Base-by-base conservation (phyloP, 2,329 filamentous ascomycete genomes). In the Cryphonectria japonica region DNA sequence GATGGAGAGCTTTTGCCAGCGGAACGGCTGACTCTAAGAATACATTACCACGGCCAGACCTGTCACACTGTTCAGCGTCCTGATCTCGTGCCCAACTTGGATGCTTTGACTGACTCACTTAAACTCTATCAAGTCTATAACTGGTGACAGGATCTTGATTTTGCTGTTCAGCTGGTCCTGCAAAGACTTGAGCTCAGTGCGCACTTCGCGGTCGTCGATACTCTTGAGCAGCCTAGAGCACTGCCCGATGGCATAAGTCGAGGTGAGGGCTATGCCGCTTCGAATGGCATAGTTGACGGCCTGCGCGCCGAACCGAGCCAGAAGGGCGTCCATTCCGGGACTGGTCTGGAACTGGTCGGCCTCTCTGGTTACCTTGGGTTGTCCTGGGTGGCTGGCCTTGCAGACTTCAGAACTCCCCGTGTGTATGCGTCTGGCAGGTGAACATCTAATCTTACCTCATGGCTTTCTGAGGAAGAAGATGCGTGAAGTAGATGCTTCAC, bases 231-330 rank as follows among this genome's bases (percentile, higher is more conserved):
- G 83, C 59, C 92, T 89, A 1, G 91, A 89, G 70, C 92, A 94
- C 80, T 97, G 94, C 71, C 89, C 89, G 73, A 97, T 86, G n/a
- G 94, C 93, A 82, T 94, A 97, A 54, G 87, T 89, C 67, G 93
- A 94, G 2, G 95, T 97, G 75, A 97, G 87, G 65, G 92, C 90
- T 75, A 98, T 91, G 66, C 94, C 94, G 26, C 94, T 95, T 66
- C 93, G 87, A 77, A 98, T 95, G 79, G 94, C 94, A 87, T 96
- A 97, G 83, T 94, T 97, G 87, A 97, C 91, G 66, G 93, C 93
- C 83, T 97, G 93, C 65, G 84, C 80, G 73, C 87, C 87, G 71
- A 89, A 79, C 61, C 82, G 80, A 66, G 84, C 77, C 70, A 89
- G 81, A 73, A 89, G 85, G 68, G 85, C 85, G 79, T 97, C 94